These are phyloP conservation scores for Mayamaea pseudoterrestris DNA, from an alignment of 108 stramenopile species.

Conservation along the genomic window DNA sequence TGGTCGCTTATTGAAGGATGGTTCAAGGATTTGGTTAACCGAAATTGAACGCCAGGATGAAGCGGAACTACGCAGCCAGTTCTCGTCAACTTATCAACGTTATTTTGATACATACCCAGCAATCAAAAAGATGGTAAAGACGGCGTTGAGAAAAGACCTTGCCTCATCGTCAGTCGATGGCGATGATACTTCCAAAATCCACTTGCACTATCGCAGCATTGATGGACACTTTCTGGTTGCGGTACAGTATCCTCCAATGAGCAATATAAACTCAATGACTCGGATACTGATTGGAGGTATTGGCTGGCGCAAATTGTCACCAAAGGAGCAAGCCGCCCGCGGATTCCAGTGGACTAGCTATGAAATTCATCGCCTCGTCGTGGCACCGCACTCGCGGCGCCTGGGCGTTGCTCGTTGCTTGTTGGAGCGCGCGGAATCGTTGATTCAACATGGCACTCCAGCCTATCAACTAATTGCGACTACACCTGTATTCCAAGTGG, in stretches of 20 bases:
- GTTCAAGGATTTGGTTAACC: background rate
- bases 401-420: conserved; percentile 42
- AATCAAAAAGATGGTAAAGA: conserved; percentile 54
- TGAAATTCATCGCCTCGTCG: conserved; percentile 54
- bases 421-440: conserved; percentile 25
- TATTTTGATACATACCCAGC: conserved; percentile 42
- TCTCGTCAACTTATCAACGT: conserved; percentile 27
- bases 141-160: conserved; percentile 47
- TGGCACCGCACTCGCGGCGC: conserved; percentile 33
- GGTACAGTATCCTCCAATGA: background rate
- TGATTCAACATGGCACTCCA: too few relatives aligned
- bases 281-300: conserved; percentile 46
- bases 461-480: conserved; percentile 37
- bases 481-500: conserved; percentile 29
- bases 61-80: conserved; percentile 28
- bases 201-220: background rate
- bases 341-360: conserved; percentile 18
- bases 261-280: background rate
- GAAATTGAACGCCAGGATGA: conserved; percentile 23
- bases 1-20: too few relatives aligned
- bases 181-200: background rate
- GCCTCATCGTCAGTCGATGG: conserved; percentile 1
- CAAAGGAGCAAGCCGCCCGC: background rate
- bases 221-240: conserved; percentile 18
- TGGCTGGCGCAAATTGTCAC: conserved; percentile 29